These are phyloP conservation scores for Macroventuria anomochaeta DNA, from an alignment of 2,329 filamentous ascomycete genomes.

Conservation along the genomic window DNA sequence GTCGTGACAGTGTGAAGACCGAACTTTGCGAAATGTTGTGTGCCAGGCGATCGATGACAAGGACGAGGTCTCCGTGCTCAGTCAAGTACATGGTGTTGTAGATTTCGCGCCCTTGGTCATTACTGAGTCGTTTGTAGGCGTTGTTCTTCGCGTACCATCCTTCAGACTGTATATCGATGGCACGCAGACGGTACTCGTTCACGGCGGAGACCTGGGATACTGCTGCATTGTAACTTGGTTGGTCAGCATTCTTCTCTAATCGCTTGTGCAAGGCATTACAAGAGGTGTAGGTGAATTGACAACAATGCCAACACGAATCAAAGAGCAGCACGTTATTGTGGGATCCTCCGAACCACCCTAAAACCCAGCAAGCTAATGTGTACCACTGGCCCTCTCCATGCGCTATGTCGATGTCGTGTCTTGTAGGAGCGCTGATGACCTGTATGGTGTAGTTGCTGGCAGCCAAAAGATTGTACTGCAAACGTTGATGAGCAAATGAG, in stretches of 20 bases:
- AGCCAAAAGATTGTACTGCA: constrained; percentile 43
- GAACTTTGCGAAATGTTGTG: no score
- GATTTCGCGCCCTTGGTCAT: neutral
- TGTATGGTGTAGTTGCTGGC: constrained; percentile 39
- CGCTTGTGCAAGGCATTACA: no score
- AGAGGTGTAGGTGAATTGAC: constrained; percentile 48
- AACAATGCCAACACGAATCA: constrained; percentile 26
- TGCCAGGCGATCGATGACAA: constrained; percentile 17
- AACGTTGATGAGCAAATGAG: constrained; percentile 60
- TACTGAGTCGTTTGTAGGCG: no score
- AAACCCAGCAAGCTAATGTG: constrained; percentile 51
- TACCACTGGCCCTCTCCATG: constrained; percentile 48
- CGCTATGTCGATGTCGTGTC: constrained; percentile 27
- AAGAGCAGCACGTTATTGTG: constrained; percentile 7
- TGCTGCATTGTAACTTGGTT: constrained; percentile 30
- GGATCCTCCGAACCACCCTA: constrained; percentile 44
- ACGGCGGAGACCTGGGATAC: constrained; percentile 22
- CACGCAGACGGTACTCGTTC: constrained; percentile 27
- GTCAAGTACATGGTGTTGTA: constrained; percentile 15
- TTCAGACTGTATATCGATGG: no score
- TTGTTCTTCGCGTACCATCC: neutral
- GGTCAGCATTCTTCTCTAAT: no score
- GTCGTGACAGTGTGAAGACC: neutral
- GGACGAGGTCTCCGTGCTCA: constrained; percentile 15
- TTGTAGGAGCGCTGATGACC: constrained; percentile 30